A percentile compares a stretch with the other conserved stretches of the same genome.
phyloP scores from a whole-genome alignment of 768 basidiomycete genomes.

The Auricularia sp. region DNA sequence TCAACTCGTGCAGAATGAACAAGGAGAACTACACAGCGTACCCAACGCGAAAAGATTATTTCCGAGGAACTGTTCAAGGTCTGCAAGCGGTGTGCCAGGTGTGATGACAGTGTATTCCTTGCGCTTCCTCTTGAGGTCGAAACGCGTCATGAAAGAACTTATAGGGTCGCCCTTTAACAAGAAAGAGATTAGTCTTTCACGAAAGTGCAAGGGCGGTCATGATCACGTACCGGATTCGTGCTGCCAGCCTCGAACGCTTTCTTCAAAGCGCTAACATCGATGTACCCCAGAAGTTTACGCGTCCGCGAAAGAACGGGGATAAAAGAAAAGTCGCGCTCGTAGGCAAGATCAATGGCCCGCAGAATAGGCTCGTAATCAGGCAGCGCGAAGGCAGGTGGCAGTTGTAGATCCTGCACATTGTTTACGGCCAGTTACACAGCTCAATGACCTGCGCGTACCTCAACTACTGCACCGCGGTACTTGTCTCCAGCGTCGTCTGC shows the following conservation, averaged over 20 bases:
- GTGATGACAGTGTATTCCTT: constrained; percentile 74
- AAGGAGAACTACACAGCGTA: constrained; percentile 18
- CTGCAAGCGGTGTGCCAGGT: constrained; percentile 65
- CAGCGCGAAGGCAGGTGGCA: constrained; percentile 81
- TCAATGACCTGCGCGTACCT: constrained; percentile 39
- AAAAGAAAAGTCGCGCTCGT: constrained; percentile 90
- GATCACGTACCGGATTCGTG: constrained; percentile 53
- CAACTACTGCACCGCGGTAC: constrained; percentile 85
- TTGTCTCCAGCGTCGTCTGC: constrained; percentile 27
- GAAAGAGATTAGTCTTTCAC: too few species aligned
- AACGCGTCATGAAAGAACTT: constrained; percentile 58
- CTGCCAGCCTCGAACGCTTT: constrained; percentile 64
- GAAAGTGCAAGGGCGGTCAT: too few species aligned
- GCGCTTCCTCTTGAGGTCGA: constrained; percentile 47
- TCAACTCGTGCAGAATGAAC: constrained; percentile 1
- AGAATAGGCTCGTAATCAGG: constrained; percentile 61
- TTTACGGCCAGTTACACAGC: constrained; percentile 3
- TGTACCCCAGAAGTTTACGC: constrained; percentile 72
- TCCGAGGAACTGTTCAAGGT: constrained; percentile 72
- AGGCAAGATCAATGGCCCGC: constrained; percentile 75
- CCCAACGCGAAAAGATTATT: constrained; percentile 69
- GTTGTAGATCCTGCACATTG: constrained; percentile 52
- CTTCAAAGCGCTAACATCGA: constrained; percentile 71
- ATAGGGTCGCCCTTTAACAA: constrained; percentile 56
- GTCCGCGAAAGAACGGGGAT: constrained; percentile 73